Percentiles rank a stretch among this genome's conserved stretches.
phyloP scores from a whole-genome alignment of 208 protist genomes.

The Phytomonas sp. region DNA sequence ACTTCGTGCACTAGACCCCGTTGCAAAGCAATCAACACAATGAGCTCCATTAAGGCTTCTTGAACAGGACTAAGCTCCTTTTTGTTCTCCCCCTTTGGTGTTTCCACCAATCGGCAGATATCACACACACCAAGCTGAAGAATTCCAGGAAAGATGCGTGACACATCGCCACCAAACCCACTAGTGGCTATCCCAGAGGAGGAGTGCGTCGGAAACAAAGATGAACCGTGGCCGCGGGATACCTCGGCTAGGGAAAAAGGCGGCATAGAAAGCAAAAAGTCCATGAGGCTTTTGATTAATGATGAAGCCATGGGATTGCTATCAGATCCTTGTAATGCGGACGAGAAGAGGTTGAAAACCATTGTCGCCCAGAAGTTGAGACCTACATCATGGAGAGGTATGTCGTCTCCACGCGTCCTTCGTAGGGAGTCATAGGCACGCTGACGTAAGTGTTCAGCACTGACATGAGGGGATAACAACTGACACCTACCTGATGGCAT shows the following conservation, averaged over 20 bases:
- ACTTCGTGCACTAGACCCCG: conserved; percentile 63
- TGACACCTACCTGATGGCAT: conserved; percentile 18
- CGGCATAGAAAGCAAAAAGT: conserved; percentile 58
- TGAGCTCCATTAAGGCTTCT: conserved; percentile 47
- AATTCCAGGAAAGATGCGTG: conserved; percentile 36
- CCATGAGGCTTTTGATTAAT: conserved; percentile 52
- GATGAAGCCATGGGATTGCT: conserved; percentile 34
- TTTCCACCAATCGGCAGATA: conserved; percentile 39
- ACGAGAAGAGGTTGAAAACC: conserved; percentile 68
- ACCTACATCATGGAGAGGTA: conserved; percentile 37
- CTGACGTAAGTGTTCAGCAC: conserved; percentile 63
- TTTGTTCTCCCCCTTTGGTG: background rate
- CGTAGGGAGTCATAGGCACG: conserved; percentile 16
- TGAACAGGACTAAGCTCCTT: conserved; percentile 8
- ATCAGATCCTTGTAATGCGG: conserved; percentile 11
- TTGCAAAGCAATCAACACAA: conserved; percentile 64
- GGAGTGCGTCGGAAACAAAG: background rate
- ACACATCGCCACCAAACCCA: conserved; percentile 10
- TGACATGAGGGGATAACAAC: conserved; percentile 55
- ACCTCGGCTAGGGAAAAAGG: conserved; percentile 62
- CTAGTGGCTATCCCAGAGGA: background rate
- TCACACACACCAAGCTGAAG: conserved; percentile 52
- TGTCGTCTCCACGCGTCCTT: conserved; percentile 1
- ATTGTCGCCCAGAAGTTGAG: conserved; percentile 78
- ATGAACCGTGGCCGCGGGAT: background rate